Conservation (phyloP, 1,284 basidiomycete species). For the Moesziomyces sp. region DNA sequence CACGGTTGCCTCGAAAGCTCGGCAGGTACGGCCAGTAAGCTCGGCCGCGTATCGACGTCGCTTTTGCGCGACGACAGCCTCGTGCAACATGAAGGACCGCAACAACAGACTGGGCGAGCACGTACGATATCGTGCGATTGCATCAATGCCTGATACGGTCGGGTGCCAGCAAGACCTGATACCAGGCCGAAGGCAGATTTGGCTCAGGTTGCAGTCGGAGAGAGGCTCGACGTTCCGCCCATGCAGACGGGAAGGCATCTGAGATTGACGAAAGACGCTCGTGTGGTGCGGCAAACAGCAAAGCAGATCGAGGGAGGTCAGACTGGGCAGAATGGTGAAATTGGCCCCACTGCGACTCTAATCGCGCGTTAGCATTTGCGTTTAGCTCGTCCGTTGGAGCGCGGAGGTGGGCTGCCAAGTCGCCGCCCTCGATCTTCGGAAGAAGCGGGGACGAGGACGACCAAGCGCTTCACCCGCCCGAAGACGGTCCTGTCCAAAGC, state of each 20-base stretch:
- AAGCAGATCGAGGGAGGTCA: not conserved
- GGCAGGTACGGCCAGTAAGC: not conserved
- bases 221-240: not conserved
- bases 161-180: not conserved
- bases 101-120: too few relatives aligned
- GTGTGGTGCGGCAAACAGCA: not conserved
- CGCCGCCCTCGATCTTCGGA: not conserved
- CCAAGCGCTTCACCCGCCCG: too few relatives aligned
- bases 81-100: too few relatives aligned
- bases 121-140: too few relatives aligned
- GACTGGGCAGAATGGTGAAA: too few relatives aligned
- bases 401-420: not conserved
- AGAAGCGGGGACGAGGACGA: not conserved
- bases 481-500: too few relatives aligned
- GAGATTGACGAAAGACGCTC: not conserved
- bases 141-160: too few relatives aligned
- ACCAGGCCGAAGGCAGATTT: not conserved
- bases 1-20: not conserved
- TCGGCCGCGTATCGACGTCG: not conserved
- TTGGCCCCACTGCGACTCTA: too few relatives aligned
- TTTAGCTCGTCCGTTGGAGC: too few relatives aligned
- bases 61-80: not conserved
- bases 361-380: not conserved
- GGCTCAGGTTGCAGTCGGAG: not conserved
- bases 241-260: not conserved